These are phyloP conservation scores for Davidsoniella australis DNA, from an alignment of 2,329 filamentous ascomycete genomes.

Conservation along the genomic window DNA sequence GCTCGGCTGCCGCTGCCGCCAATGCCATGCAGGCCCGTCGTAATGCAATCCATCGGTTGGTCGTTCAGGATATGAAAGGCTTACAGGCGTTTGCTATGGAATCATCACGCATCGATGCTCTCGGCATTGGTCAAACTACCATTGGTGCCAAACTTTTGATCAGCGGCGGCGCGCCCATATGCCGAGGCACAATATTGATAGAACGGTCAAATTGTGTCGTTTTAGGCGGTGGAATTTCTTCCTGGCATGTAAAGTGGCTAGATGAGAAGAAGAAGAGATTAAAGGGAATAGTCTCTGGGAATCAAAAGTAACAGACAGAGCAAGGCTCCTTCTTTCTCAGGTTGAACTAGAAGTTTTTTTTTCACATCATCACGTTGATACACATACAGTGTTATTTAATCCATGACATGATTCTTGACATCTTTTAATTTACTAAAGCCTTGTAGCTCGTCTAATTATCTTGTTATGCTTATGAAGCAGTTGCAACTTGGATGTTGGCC, in stretches of 20 bases:
- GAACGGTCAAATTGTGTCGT: constrained; percentile 51
- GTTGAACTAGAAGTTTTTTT: too few relatives aligned
- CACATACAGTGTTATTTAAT: not conserved
- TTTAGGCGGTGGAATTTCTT: constrained; percentile 76
- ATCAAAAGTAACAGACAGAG: not conserved
- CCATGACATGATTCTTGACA: not conserved
- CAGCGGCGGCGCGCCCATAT: constrained; percentile 44
- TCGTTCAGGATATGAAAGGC: constrained; percentile 65
- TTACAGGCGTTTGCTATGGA: constrained; percentile 57
- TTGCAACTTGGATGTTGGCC: not conserved
- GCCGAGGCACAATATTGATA: constrained; percentile 63
- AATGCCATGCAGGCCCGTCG: constrained; percentile 14
- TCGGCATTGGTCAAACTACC: constrained; percentile 45
- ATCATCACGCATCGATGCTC: constrained; percentile 43
- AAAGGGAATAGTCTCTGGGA: constrained; percentile 35
- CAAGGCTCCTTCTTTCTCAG: too few relatives aligned
- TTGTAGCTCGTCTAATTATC: not conserved
- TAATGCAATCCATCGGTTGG: constrained; percentile 56
- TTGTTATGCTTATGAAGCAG: not conserved
- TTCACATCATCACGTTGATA: not conserved
- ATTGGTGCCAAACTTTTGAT: constrained; percentile 77
- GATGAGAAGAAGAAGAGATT: constrained; percentile 53
- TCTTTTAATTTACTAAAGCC: not conserved
- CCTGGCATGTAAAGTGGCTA: constrained; percentile 62
- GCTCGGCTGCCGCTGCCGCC: constrained; percentile 3